phyloP scores from a whole-genome alignment of 2,329 filamentous ascomycete species.

The Hortaea werneckii region DNA sequence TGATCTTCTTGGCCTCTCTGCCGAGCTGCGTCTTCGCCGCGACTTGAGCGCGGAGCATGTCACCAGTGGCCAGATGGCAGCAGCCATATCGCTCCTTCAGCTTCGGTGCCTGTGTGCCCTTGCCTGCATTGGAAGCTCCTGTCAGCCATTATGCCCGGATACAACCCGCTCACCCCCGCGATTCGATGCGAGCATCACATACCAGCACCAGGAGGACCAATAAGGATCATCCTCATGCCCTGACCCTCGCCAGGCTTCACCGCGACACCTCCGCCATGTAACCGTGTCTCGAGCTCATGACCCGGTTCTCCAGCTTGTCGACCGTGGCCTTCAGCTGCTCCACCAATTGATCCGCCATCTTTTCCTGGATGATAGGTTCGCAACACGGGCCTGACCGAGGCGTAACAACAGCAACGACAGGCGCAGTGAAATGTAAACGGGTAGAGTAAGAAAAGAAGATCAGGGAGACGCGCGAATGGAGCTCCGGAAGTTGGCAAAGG shows the following conservation, averaged over 20 bases:
- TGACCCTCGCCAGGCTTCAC: conserved; percentile 26
- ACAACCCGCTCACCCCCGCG: not conserved
- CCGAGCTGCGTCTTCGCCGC: conserved; percentile 93
- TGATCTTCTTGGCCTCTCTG: conserved; percentile 98
- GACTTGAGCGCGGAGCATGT: conserved; percentile 98
- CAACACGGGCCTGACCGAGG: not conserved
- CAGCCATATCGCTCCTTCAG: conserved; percentile 97
- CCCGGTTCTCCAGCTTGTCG: conserved; percentile 71
- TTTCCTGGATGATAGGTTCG: not conserved
- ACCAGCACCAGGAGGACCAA: conserved; percentile 96
- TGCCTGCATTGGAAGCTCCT: conserved; percentile 49
- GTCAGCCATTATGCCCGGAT: not conserved
- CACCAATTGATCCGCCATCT: conserved; percentile 42
- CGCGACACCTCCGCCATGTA: conserved; percentile 32
- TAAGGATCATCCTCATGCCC: conserved; percentile 89
- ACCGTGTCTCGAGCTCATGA: conserved; percentile 71
- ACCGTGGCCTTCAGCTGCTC: conserved; percentile 78
- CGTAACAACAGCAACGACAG: not conserved
- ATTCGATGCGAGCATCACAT: conserved; percentile 31
- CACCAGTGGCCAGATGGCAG: conserved; percentile 95
- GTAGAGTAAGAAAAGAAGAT: not conserved
- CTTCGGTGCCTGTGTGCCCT: conserved; percentile 95
- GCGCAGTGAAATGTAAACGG: not conserved
- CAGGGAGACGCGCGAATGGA: not conserved
- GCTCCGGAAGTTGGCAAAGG: not conserved